Evolutionary conservation across 768 basidiomycete species (phyloP), one percentile per base, ranked within the genome.

Genomic region (Psilocybe sp.): DNA sequence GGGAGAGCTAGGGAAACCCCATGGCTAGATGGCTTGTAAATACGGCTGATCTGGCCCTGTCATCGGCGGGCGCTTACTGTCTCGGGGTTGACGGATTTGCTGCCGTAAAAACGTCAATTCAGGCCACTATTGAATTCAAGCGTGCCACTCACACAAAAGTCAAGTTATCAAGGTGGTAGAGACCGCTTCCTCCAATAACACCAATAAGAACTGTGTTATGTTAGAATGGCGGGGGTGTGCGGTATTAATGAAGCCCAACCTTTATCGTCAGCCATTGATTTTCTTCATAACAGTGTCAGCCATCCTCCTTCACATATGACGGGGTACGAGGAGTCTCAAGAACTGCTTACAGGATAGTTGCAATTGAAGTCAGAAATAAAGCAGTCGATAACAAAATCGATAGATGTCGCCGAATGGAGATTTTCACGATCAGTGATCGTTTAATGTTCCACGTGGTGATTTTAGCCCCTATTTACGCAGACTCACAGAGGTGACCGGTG

Each of bases 141-240:
- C 28, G 32, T 4, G 33, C 13, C 40, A 8, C 90, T 70, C 64
- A 93, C 93, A 95, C 75, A 54, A 88, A 78, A 11, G 87, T 90
- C 49, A 98, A 73, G 67, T 96, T 94, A 67, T 95, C 89, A 35
- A 98, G 78, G 64, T 95, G 85, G 73, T 98, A 98, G 20, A 98
- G 69, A 5, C 95, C 95, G 57, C 87, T 92, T 23, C 93, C 93
- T 15, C 93, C 93, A 51, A 96, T 95, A 44, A 95, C 87, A 34
- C 92, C 93, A 42, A 95, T 79, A 40, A 92, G 73, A 14, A 91
- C 89, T 91, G 55, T 10, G 11, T n/a, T 20, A 15, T 7, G 7
- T 40, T 35, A 19, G 38, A 42, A 11, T 19, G 39, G 20, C 2
- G n/a, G 23, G 19, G 11, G 40, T 33, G 20, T 28, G 12, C 18